Evolutionary conservation across 805 yeast genomes (phyloP), one percentile per base, ranked within the genome.

Genomic region (Candida palmyrensis): DNA sequence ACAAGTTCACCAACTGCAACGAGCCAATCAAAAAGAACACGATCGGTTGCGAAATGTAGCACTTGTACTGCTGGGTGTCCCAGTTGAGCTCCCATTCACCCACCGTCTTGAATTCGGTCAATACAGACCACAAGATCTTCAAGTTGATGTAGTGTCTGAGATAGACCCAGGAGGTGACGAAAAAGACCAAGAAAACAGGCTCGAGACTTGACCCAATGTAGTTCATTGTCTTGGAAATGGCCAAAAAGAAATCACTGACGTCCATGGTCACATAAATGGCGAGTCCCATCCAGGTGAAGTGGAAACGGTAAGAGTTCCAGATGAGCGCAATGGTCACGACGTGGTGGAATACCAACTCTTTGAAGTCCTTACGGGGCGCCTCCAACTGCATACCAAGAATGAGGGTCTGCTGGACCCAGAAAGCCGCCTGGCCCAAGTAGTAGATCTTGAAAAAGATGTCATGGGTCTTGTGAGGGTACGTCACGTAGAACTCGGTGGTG

Each of bases 401-500:
- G 25, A 84, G 78, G 1, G 94, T 80, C 62, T 92, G 98, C 65
- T 92, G 99, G 15, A 88, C 79, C 99, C 99, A 92, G 59, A 87
- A 92, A 4, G 97, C 83, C 5, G 97, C 97, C 64, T 92, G 97
- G 26, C 84, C 78, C 40, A 92, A 66, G 56, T 92, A 92, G 54
- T 82, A 92, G 10, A 77, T 57, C 63, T 92, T 92, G 66, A 83
- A 82, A 36, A 70, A 65, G 40, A 65, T 71, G 36, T 74, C 81
- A 51, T 83, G 84, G 21, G 81, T 69, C 39, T 73, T 68, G 62
- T 92, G 97, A 5, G 99, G 98, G 56, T 82, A 90, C 17, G 74
- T 64, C 39, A 56, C 71, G 59, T 87, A 92, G 68, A 90, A 83
- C 23, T 85, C 78, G 3, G 77, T 67, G 3, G 97, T 92, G 53